phyloP scores from a whole-genome alignment of 192 early-diverging fungal species.

The Rhizoclosmatium globosum region DNA sequence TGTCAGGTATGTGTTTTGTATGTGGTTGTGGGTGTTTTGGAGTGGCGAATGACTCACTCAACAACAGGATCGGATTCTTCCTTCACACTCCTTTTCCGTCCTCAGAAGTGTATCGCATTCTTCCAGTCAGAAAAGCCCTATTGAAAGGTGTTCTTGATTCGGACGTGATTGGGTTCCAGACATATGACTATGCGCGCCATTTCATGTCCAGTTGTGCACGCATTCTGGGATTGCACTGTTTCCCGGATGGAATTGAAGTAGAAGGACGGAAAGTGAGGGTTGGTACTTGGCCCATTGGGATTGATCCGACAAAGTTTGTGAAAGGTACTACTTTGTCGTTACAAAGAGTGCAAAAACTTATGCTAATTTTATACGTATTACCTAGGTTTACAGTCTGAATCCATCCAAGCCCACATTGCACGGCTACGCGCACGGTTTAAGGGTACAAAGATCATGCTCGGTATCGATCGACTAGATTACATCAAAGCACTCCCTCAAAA shows the following conservation, averaged over 20 bases:
- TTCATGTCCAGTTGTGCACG: conserved; percentile 95
- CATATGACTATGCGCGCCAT: conserved; percentile 98
- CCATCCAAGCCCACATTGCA: conserved; percentile 59
- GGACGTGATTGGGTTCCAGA: conserved; percentile 97
- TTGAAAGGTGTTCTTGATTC: conserved; percentile 88
- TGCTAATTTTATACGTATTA: neutral
- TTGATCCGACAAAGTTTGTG: conserved; percentile 93
- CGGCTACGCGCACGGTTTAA: conserved; percentile 85
- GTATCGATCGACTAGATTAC: conserved; percentile 98
- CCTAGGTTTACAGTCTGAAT: neutral
- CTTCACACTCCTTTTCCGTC: conserved; percentile 98
- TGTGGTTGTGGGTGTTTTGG: conserved; percentile 15
- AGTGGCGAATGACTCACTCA: conserved; percentile 72
- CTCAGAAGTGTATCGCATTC: conserved; percentile 91
- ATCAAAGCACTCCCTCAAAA: conserved; percentile 99
- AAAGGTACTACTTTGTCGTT: too few species aligned
- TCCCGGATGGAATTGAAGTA: conserved; percentile 93
- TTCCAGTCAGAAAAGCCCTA: conserved; percentile 77
- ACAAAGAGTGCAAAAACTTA: neutral
- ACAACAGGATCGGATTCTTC: conserved; percentile 99
- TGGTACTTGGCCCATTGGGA: conserved; percentile 99
- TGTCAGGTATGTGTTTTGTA: too few species aligned
- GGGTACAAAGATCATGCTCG: conserved; percentile 90
- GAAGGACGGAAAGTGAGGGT: conserved; percentile 94
- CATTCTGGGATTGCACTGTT: conserved; percentile 91